These are phyloP conservation scores for Cercospora sojina DNA, from an alignment of 2,329 filamentous ascomycete species.

Conservation along the genomic window DNA sequence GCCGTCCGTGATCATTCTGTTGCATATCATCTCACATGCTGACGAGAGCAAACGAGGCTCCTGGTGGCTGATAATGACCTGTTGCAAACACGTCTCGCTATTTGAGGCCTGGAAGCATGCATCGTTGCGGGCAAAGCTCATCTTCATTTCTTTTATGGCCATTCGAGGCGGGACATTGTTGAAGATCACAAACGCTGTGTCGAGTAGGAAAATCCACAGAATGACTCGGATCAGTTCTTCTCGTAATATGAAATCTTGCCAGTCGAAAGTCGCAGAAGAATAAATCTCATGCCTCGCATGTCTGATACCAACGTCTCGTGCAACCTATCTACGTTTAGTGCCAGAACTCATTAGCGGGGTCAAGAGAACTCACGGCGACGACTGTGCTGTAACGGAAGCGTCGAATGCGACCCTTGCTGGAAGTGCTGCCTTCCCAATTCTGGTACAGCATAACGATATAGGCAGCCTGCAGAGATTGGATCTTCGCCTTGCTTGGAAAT, in stretches of 20 bases:
- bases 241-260: slow-evolving; percentile 6
- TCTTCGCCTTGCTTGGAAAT: slow-evolving; percentile 1
- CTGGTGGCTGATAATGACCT: neutral
- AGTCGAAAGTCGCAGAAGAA: neutral
- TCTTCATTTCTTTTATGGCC: slow-evolving; percentile 18
- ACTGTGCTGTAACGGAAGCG: slow-evolving; percentile 11
- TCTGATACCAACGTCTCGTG: neutral
- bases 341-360: neutral
- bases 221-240: slow-evolving; percentile 11
- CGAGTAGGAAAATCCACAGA: slow-evolving; percentile 13
- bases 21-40: slow-evolving; percentile 7
- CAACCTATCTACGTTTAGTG: neutral
- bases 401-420: slow-evolving; percentile 10
- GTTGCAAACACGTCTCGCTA: slow-evolving; percentile 5
- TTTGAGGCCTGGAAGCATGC: slow-evolving; percentile 7
- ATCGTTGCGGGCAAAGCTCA: slow-evolving; percentile 18
- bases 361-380: slow-evolving; percentile 5
- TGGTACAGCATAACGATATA: slow-evolving; percentile 12
- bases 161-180: slow-evolving; percentile 14
- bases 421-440: slow-evolving; percentile 13
- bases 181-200: slow-evolving; percentile 16
- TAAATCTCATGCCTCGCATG: neutral
- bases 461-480: slow-evolving; percentile 12
- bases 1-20: neutral
- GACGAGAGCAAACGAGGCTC: neutral